Conservation (phyloP, 306 rosid species). For the Cucumis cinereus region DNA sequence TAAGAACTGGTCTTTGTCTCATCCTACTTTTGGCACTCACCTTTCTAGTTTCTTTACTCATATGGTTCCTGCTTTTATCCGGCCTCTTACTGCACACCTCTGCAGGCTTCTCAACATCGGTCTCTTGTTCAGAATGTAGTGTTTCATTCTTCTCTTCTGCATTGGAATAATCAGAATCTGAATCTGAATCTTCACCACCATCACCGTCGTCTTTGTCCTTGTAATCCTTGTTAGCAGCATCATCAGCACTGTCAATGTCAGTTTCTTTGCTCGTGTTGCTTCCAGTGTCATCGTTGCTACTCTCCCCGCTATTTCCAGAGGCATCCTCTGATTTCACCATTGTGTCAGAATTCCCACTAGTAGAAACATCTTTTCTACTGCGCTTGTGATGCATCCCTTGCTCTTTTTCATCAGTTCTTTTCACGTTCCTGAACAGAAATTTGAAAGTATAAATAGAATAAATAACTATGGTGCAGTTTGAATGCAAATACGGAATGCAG, state of each 20-base stretch:
- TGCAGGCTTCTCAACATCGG: neutral
- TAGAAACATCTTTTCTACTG: constrained; percentile 3
- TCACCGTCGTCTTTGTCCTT: constrained; percentile 3
- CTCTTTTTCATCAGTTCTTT: constrained; percentile 9
- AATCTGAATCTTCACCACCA: constrained; percentile 1
- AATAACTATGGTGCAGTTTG: neutral
- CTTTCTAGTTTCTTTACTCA: constrained; percentile 30
- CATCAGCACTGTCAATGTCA: constrained; percentile 13
- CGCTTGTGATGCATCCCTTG: constrained; percentile 11
- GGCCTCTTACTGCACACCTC: neutral
- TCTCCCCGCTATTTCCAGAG: constrained; percentile 14
- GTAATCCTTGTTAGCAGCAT: neutral
- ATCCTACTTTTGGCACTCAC: constrained; percentile 42
- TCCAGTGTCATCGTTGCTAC: constrained; percentile 22
- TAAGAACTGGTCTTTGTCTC: constrained; percentile 72
- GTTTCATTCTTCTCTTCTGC: constrained; percentile 15
- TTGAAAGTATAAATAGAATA: neutral
- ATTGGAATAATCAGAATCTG: constrained; percentile 3
- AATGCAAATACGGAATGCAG: neutral
- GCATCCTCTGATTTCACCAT: constrained; percentile 21
- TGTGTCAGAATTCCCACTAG: constrained; percentile 17
- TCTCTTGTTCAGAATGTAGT: neutral
- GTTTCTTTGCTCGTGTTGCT: constrained; percentile 10
- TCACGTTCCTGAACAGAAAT: constrained; percentile 15
- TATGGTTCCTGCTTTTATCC: constrained; percentile 28